Base-by-base conservation (phyloP, 768 basidiomycete genomes). In the Piloderma croceum region DNA sequence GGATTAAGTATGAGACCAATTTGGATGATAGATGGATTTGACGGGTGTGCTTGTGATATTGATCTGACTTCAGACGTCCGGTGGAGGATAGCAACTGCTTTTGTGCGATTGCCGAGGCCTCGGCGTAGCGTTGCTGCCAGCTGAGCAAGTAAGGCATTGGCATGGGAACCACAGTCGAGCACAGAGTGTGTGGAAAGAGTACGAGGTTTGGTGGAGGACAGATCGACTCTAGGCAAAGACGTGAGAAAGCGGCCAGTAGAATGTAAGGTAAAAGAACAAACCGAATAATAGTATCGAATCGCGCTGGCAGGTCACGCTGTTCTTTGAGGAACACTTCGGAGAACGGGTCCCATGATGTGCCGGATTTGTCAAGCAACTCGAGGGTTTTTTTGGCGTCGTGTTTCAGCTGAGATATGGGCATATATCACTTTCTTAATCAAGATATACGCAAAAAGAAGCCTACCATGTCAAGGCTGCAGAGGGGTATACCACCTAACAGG, bases 1-100 rank as follows among this genome's bases (percentile, higher is more conserved):
- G 79, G 68, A 50, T 90, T 71, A 49, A 89, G 77, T 12, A 90
- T 62, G 6, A 98, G 59, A 3, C 94, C 93, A 24, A 98, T 66
- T 46, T 76, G 71, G 25, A 92, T 57, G 3, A 63, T 57, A 18
- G 73, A 58, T 0, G 74, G 61, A 11, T 63, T 68, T 5, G 73
- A 64, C 5, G 77, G 78, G 29, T 76, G 72, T 2, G 73, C 69
- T 45, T 82, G 76, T 13, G 70, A 80, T 25, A 73, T 50, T 13
- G 69, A 64, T 7, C 74, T 73, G 13, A 59, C 59, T 17, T 57
- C 49, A 10, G 73, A 64, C 5, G 75, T 63, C 6, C 71, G 69
- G 42, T 73, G 76, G 25, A 86, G 70, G 35, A 90, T 63, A 7
- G 76, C 70, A 10, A 85, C 64, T 2, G 80, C 79, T 43, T 76